Conservation (phyloP, 768 basidiomycete species). For the Trametes cubensis region DNA sequence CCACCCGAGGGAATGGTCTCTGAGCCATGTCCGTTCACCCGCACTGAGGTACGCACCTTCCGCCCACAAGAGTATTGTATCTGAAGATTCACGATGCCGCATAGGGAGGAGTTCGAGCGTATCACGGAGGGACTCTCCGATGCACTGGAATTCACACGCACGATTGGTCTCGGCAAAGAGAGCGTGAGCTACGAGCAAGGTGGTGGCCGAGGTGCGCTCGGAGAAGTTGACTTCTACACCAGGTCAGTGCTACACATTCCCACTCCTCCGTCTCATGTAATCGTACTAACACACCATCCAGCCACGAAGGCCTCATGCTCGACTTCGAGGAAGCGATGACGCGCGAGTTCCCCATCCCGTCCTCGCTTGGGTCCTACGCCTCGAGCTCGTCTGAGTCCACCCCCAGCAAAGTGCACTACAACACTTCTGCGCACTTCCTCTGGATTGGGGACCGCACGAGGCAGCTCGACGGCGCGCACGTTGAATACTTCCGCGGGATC, state of each 20-base stretch:
- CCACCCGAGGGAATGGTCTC: slow-evolving; percentile 89
- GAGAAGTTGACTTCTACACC: slow-evolving; percentile 93
- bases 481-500: slow-evolving; percentile 93
- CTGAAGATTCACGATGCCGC: background rate
- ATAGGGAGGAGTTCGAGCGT: slow-evolving; percentile 78
- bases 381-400: slow-evolving; percentile 8
- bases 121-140: slow-evolving; percentile 86
- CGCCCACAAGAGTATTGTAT: background rate
- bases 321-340: slow-evolving; percentile 93
- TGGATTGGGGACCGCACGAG: slow-evolving; percentile 98
- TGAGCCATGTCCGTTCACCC: slow-evolving; percentile 86
- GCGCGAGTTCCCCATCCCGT: slow-evolving; percentile 56
- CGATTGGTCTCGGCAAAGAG: slow-evolving; percentile 72
- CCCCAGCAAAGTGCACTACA: slow-evolving; percentile 59
- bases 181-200: slow-evolving; percentile 65
- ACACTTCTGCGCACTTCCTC: slow-evolving; percentile 91
- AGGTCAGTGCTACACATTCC: slow-evolving; percentile 50
- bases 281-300: slow-evolving; percentile 33
- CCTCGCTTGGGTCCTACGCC: slow-evolving; percentile 24
- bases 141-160: slow-evolving; percentile 90
- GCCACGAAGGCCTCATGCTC: slow-evolving; percentile 92
- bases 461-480: slow-evolving; percentile 89
- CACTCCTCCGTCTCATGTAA: background rate
- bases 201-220: slow-evolving; percentile 69
- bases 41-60: slow-evolving; percentile 59